Evolutionary conservation across 2,329 filamentous ascomycete genomes (phyloP), one percentile per base, ranked within the genome.

Genomic region (Pseudocercospora eumusae): DNA sequence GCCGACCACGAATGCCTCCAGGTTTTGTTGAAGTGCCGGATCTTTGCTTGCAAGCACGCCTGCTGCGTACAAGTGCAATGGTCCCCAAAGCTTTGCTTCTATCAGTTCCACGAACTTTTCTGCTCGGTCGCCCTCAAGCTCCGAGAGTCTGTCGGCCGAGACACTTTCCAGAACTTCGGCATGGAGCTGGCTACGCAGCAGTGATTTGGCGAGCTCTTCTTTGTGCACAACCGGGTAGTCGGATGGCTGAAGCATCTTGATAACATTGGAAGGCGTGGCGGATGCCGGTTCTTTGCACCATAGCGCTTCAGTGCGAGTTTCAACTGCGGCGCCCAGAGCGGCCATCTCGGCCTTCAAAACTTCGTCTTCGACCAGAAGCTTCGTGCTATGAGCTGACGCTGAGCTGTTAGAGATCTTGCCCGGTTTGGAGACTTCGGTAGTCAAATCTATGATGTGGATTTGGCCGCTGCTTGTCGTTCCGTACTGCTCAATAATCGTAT

Each of bases 11-110:
- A 66, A 71, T 6, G 69, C 65, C 53, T 71, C 66, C 23, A 73
- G 66, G 53, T 71, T 69, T n/a, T 68, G 47, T 44, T 66, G 64
- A 3, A 75, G 65, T 6, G 67, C 65, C 5, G 66, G 28, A n/a
- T 74, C 71, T 21, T 58, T 36, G 27, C 72, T 65, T 20, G 60
- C 63, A 13, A 69, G 59, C 21, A 71, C 53, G 10, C 71, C 72
- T 20, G 62, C 59, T 1, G 64, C 53, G 62, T 73, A 74, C 13
- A 74, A 68, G n/a, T 66, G 63, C 1, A 74, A 45, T 10, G 72
- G 69, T 8, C 57, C 58, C 49, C 73, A 64, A 11, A 75, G 62
- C 21, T 63, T 42, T 11, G 56, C 50, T 28, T 64, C 61, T 31
- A 71, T 36, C 18, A 70, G 36, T 20, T 63, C 25, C 10, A 61